Percentiles rank a stretch among this genome's conserved stretches.
Conservation (phyloP, 2,329 filamentous ascomycete species). For the Microdochium trichocladiopsis region DNA sequence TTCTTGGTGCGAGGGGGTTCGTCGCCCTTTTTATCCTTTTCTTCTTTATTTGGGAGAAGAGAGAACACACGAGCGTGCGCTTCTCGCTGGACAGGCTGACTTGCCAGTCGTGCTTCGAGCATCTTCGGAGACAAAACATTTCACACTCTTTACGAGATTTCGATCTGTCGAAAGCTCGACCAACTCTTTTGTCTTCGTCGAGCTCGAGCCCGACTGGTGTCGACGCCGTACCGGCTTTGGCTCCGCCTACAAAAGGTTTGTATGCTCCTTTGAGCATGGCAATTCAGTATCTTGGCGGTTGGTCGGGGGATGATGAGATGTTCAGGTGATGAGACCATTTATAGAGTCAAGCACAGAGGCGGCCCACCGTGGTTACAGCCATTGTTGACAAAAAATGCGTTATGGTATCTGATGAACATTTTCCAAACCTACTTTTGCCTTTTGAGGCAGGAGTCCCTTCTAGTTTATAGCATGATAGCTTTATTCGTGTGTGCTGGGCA, state of each 20-base stretch:
- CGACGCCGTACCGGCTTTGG: slow-evolving; percentile 2
- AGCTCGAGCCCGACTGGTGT: not conserved
- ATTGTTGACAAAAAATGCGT: slow-evolving; percentile 40
- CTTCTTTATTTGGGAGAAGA: slow-evolving; percentile 48
- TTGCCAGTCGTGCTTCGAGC: slow-evolving; percentile 1
- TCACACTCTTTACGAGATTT: slow-evolving; percentile 2
- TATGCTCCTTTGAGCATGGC: slow-evolving; percentile 49
- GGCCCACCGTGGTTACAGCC: slow-evolving; percentile 30
- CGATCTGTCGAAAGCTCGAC: slow-evolving; percentile 3
- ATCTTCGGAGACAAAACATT: not conserved
- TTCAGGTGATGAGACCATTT: slow-evolving; percentile 82
- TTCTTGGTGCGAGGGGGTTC: slow-evolving; percentile 95
- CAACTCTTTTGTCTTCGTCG: not conserved
- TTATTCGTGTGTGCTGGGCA: not conserved
- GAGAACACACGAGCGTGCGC: slow-evolving; percentile 51
- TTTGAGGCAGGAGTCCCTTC: not conserved
- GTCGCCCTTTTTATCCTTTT: slow-evolving; percentile 37
- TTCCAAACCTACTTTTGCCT: slow-evolving; percentile 6
- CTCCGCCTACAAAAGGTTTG: slow-evolving; percentile 18
- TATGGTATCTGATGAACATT: slow-evolving; percentile 40
- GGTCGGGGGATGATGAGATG: not conserved
- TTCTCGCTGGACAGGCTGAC: slow-evolving; percentile 34
- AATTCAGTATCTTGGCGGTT: not conserved
- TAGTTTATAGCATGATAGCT: not conserved
- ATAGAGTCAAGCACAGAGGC: slow-evolving; percentile 99